These are phyloP conservation scores for Debaryomyces robertsiae DNA, from an alignment of 1,139 yeast species.

Conservation along the genomic window DNA sequence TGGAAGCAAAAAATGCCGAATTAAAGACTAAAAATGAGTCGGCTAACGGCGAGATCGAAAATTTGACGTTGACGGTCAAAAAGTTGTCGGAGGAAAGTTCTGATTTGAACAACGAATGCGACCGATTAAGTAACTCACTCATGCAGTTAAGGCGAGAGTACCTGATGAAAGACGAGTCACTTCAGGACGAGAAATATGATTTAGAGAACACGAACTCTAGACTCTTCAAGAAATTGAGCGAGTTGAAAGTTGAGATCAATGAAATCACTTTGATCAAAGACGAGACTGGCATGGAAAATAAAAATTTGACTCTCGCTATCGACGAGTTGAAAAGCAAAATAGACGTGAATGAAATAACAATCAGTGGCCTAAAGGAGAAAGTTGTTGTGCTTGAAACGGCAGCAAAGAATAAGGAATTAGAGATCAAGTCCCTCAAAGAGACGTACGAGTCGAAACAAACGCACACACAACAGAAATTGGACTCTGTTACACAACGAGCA, in stretches of 20 bases:
- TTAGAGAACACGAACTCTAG: conserved; percentile 42
- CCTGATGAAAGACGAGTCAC: conserved; percentile 42
- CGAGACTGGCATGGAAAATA: conserved; percentile 50
- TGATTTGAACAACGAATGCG: conserved; percentile 68
- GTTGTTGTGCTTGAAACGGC: conserved; percentile 18
- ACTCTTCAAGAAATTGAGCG: conserved; percentile 39
- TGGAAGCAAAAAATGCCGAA: conserved; percentile 34
- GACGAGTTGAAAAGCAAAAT: conserved; percentile 49
- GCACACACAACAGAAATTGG: conserved; percentile 14
- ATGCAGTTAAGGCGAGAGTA: conserved; percentile 47
- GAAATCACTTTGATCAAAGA: conserved; percentile 50
- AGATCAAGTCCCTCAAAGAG: conserved; percentile 14
- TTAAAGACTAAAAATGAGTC: conserved; percentile 19
- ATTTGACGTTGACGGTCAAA: conserved; percentile 14
- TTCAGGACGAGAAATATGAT: conserved; percentile 51
- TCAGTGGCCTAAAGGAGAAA: conserved; percentile 28
- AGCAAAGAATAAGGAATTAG: conserved; percentile 7
- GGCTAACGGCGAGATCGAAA: conserved; percentile 14
- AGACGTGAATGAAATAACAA: conserved; percentile 25
- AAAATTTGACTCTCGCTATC: conserved; percentile 42
- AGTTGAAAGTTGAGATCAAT: conserved; percentile 42
- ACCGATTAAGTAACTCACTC: conserved; percentile 55
- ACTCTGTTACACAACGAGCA: conserved; percentile 13
- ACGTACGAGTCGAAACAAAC: conserved; percentile 14
- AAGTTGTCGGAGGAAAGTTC: conserved; percentile 53